These are phyloP conservation scores for Wickerhamiella australiensis DNA, from an alignment of 805 yeast species.

Conservation along the genomic window DNA sequence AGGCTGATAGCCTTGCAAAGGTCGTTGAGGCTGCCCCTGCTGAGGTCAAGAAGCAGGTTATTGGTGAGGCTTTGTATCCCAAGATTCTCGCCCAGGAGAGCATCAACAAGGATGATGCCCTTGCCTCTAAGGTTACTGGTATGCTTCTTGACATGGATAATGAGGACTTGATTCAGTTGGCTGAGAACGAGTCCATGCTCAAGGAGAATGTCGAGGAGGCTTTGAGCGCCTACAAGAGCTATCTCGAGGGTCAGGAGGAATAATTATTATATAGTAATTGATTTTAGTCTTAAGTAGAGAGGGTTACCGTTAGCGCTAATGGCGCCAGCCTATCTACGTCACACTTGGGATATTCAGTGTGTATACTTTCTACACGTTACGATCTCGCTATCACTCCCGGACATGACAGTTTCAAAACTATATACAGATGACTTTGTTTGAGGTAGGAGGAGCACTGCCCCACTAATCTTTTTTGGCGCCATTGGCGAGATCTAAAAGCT, in stretches of 20 bases:
- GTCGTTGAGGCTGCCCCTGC: constrained; percentile 51
- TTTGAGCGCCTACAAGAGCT: constrained; percentile 82
- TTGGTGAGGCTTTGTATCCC: constrained; percentile 96
- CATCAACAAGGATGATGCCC: constrained; percentile 78
- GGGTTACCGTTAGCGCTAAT: no score
- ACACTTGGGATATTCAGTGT: no score
- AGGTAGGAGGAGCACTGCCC: neutral
- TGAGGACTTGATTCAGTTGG: constrained; percentile 74
- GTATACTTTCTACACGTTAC: no score
- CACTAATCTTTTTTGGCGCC: neutral
- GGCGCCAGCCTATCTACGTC: no score
- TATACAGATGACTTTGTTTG: no score
- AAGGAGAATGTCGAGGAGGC: constrained; percentile 91
- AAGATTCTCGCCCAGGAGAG: constrained; percentile 72
- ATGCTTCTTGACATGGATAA: constrained; percentile 95
- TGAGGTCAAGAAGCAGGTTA: constrained; percentile 90
- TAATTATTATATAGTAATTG: constrained; percentile 3
- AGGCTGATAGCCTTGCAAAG: constrained; percentile 41
- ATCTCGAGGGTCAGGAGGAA: constrained; percentile 44
- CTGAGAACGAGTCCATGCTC: constrained; percentile 82
- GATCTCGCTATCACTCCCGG: no score
- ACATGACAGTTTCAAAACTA: neutral
- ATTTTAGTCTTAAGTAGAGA: neutral
- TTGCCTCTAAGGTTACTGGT: constrained; percentile 98
- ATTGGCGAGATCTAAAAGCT: neutral